Evolutionary conservation across 148 eudicot species (phyloP).

Genomic region (Diospyros lotus): DNA sequence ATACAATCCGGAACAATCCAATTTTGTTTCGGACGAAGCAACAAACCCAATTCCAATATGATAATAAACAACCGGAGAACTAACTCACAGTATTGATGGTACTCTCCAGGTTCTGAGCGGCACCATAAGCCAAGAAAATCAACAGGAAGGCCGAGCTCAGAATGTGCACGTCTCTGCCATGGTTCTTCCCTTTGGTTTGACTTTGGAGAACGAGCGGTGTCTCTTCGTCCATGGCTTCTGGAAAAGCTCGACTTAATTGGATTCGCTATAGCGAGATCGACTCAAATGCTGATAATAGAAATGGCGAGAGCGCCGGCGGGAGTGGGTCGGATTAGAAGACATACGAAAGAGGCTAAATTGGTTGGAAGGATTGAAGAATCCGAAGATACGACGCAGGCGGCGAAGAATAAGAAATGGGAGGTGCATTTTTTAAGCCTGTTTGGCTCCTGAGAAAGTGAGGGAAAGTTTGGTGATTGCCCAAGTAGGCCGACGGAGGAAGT

Average conservation of each 20-base stretch:
- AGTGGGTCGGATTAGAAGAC: conserved; percentile 12
- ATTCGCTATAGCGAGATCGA: background rate
- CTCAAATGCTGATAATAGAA: background rate
- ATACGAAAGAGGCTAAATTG: background rate
- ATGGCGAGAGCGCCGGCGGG: conserved; percentile 14
- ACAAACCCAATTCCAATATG: background rate
- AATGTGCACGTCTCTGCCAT: conserved; percentile 63
- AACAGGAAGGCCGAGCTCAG: conserved; percentile 76
- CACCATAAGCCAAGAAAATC: conserved; percentile 85
- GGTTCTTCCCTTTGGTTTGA: conserved; percentile 25
- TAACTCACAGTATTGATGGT: conserved; percentile 73
- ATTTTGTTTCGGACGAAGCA: background rate
- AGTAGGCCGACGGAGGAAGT: background rate
- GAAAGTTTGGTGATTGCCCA: background rate
- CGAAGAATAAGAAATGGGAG: background rate
- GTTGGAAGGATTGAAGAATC: conserved; percentile 21
- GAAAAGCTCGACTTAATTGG: background rate
- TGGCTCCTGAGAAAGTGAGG: conserved; percentile 9
- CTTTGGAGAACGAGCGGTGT: conserved; percentile 36
- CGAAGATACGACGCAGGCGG: conserved; percentile 11
- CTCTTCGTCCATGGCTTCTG: conserved; percentile 44
- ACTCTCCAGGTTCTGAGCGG: conserved; percentile 86
- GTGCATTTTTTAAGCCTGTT: conserved; percentile 8
- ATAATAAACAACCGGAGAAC: background rate
- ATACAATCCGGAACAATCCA: conserved; percentile 11